Base-by-base conservation (phyloP, 2,329 filamentous ascomycete genomes). In the Pyrenochaeta sp. region DNA sequence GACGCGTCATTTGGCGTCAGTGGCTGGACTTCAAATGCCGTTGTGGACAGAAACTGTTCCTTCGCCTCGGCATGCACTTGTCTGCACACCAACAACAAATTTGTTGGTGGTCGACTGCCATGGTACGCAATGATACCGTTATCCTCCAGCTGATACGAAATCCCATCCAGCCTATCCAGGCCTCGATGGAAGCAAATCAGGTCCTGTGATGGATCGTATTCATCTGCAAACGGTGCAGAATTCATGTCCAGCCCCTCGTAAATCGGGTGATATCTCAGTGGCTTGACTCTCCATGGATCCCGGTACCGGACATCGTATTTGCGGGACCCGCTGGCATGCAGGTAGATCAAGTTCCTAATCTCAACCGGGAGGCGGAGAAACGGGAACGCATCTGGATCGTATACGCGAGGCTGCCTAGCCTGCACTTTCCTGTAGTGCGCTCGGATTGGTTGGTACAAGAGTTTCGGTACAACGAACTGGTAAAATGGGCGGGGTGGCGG, bases 331-430 rank as follows among this genome's bases (percentile, higher is more conserved):
- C 35, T 39, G 14, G 30, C 23, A 35, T 49, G 40, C 21, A 43
- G 32, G 30, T 53, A 56, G 12, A 58, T 54, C 18, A 49, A 7
- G 15, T 55, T 55, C 12, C 56, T 50, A 9, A 62, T 35, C 43
- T 59, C 56, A 12, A 52, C 42, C 7, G 59, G 53, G 15, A 60
- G 49, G n/a, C 36, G 32, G 7, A 58, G 30, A 14, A 56, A 54
- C 14, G 51, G 49, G n/a, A 54, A 54, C 1, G 23, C 35, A 17
- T 42, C 15, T 6, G 23, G 4, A 27, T 42, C 40, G 23, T 30
- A 30, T 18, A 2, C 27, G 12, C 14, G 23, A 14, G 40, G 27
- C 27, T 15, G 27, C 12, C 10, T 10, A 29, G 40, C 23, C n/a
- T 42, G 14, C 7, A 42, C 7, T 18, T 42, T 42, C 27, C 40